Evolutionary conservation across 805 yeast genomes (phyloP).

Genomic region (Suhomyces kilbournensis): DNA sequence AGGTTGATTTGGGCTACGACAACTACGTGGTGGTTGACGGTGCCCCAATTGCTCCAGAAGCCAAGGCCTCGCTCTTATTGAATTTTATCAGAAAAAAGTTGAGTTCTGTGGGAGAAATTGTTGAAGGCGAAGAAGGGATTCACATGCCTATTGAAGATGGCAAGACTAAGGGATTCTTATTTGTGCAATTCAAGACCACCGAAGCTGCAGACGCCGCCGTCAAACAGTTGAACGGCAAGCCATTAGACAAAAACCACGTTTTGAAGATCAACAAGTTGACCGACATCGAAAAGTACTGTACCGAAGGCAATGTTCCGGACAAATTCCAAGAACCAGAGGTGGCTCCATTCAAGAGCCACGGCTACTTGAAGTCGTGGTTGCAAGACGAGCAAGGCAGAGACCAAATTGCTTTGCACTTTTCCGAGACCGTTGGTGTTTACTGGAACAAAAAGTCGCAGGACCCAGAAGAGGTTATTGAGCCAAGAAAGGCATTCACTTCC

Average conservation of each 20-base stretch:
- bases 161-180: slow-evolving; percentile 80
- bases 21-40: slow-evolving; percentile 87
- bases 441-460: slow-evolving; percentile 77
- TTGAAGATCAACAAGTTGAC: slow-evolving; percentile 76
- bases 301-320: slow-evolving; percentile 57
- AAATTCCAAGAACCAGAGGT: slow-evolving; percentile 70
- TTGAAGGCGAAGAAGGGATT: slow-evolving; percentile 58
- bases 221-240: slow-evolving; percentile 78
- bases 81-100: slow-evolving; percentile 84
- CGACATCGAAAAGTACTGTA: slow-evolving; percentile 78
- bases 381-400: slow-evolving; percentile 87
- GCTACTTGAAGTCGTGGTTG: slow-evolving; percentile 87
- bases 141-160: slow-evolving; percentile 79
- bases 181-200: slow-evolving; percentile 72
- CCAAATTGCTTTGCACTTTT: slow-evolving; percentile 77
- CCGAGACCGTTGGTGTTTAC: slow-evolving; percentile 76
- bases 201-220: slow-evolving; percentile 76
- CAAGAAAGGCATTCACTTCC: slow-evolving; percentile 83
- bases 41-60: slow-evolving; percentile 90
- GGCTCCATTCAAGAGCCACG: slow-evolving; percentile 71
- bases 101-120: slow-evolving; percentile 71
- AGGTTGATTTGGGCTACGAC: slow-evolving; percentile 63
- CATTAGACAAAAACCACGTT: slow-evolving; percentile 90
- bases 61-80: slow-evolving; percentile 77
- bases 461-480: slow-evolving; percentile 75